Evolutionary conservation across 768 basidiomycete genomes (phyloP), one percentile per base, ranked within the genome.

Genomic region (Lactarius pseudohatsudake): DNA sequence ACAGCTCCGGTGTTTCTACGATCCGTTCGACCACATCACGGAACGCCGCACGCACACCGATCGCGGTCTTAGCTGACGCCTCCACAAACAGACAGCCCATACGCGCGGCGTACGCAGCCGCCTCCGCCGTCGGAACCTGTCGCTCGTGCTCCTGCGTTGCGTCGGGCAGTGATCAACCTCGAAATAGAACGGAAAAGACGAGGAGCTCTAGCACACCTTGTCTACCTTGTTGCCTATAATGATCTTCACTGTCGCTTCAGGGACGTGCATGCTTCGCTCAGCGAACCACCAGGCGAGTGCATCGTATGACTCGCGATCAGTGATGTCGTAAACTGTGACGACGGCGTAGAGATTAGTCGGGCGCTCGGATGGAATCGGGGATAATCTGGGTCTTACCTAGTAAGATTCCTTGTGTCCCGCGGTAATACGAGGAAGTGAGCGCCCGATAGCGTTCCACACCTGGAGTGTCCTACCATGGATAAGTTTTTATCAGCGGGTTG

Each of bases 391-490:
- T 67, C 77, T 6, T 64, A 86, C 88, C 88, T 55, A 92, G 81
- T 71, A 92, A 87, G 54, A 92, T 84, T 5, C 90, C 90, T 71
- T 92, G 90, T 53, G 90, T 90, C 3, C 90, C 90, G 38, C 96
- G 84, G 74, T 98, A 98, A 73, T 98, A 98, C 11, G 91, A 92
- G 3, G 89, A 90, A 6, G 96, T 98, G 70, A 98, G 89, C 3
- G 95, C 96, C 61, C 94, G 83, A 74, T 97, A 98, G 6, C 96
- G 86, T 76, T 98, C 96, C 76, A 98, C 96, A 0, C 96, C 96
- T 58, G 95, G 93, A 1, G 94, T 96, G 72, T 96, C 93, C 92
- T 94, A 72, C 26, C 41, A 60, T 20, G 22, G 45, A 32, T 5
- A 55, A 30, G 10, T 13, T 53, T 15, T 62, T 61, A 6, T 28